Evolutionary conservation across 2,329 filamentous ascomycete species (phyloP).

Genomic region (Paecilomyces dactylethromorphus): DNA sequence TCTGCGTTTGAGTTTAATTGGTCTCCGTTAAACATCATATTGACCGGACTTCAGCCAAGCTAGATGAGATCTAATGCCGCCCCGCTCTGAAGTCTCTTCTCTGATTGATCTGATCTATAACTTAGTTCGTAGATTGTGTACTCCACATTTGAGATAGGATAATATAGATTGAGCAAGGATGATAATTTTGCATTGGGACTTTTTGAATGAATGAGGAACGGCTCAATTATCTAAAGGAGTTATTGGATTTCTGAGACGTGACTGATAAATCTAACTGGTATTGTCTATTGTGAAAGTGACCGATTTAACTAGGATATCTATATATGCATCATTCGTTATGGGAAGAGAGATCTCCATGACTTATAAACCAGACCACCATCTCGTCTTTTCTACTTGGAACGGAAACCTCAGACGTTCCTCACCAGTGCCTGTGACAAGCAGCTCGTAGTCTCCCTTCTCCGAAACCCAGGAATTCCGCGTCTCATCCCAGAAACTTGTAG

Average conservation of each 20-base stretch:
- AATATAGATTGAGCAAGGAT: too few species aligned
- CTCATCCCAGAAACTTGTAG: constrained; percentile 66
- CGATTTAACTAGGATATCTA: neutral
- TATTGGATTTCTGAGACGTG: neutral
- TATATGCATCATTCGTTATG: neutral
- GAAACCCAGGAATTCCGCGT: constrained; percentile 58
- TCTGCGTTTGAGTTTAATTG: too few species aligned
- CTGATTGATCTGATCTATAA: too few species aligned
- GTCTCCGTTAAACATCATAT: too few species aligned
- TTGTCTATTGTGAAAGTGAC: neutral
- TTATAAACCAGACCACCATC: constrained; percentile 62
- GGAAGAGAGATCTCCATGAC: neutral
- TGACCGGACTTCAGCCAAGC: too few species aligned
- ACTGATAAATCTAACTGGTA: neutral
- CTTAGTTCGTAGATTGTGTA: too few species aligned
- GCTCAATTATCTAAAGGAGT: too few species aligned
- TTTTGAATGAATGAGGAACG: too few species aligned
- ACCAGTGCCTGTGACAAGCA: constrained; percentile 55
- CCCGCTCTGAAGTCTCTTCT: too few species aligned
- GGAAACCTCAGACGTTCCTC: constrained; percentile 44
- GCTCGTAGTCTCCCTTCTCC: constrained; percentile 59
- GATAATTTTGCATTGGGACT: too few species aligned
- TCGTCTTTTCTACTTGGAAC: constrained; percentile 55
- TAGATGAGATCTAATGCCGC: too few species aligned
- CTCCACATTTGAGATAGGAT: too few species aligned